These are phyloP conservation scores for Neurospora sublineolata DNA, from an alignment of 495 filamentous ascomycete species.

Conservation along the genomic window DNA sequence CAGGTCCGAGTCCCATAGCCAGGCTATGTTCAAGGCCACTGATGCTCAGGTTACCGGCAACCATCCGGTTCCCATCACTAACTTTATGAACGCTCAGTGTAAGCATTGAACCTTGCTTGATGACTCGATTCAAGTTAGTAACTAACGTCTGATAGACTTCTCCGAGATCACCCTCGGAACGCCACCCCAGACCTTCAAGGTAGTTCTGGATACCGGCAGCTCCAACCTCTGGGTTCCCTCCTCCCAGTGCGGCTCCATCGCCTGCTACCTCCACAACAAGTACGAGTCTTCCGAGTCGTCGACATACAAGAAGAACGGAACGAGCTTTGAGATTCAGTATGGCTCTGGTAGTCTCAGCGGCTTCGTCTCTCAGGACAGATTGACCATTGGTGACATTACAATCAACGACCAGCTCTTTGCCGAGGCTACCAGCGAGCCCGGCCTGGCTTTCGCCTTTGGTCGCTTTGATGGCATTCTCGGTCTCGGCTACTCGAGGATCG, in stretches of 20 bases:
- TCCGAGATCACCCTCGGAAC: conserved; percentile 89
- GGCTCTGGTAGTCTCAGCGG: conserved; percentile 92
- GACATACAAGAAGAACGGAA: conserved; percentile 89
- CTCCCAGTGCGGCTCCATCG: conserved; percentile 81
- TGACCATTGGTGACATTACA: conserved; percentile 80
- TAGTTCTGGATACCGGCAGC: conserved; percentile 95
- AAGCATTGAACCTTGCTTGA: conserved; percentile 24
- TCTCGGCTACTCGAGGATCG: conserved; percentile 88
- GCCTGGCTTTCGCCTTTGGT: conserved; percentile 95
- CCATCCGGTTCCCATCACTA: conserved; percentile 82
- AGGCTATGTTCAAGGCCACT: conserved; percentile 69
- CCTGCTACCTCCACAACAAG: conserved; percentile 94
- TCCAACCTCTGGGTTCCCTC: conserved; percentile 99
- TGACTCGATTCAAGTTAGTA: neutral
- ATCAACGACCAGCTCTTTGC: conserved; percentile 87
- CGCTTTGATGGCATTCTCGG: conserved; percentile 97
- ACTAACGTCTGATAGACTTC: conserved; percentile 55
- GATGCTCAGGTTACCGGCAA: conserved; percentile 52
- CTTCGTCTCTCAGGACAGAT: conserved; percentile 76
- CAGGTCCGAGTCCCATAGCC: conserved; percentile 53
- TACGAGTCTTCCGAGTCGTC: conserved; percentile 86
- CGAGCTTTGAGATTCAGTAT: conserved; percentile 86
- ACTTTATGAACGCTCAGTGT: conserved; percentile 99
- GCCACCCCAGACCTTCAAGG: conserved; percentile 92
- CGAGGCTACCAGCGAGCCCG: conserved; percentile 88